A percentile compares a stretch with the other conserved stretches of the same genome.
Conservation (phyloP, 495 filamentous ascomycete genomes). For the Bacidia gigantensis region DNA sequence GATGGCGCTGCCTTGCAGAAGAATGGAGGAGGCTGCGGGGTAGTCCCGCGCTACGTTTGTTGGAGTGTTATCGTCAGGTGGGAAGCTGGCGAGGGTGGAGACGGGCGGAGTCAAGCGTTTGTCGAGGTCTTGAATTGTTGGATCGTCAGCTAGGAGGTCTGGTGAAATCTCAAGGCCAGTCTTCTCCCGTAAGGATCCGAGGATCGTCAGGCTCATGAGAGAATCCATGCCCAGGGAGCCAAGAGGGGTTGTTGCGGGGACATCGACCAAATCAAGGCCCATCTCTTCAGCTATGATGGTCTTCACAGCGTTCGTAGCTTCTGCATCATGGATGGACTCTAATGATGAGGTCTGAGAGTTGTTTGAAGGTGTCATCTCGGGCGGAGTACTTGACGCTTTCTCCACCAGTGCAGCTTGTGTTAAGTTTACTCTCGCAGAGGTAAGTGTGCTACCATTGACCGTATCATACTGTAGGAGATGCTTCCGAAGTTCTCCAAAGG, state of each 20-base stretch:
- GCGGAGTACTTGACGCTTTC: neutral
- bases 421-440: too few relatives aligned
- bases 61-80: too few relatives aligned
- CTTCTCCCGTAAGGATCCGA: constrained; percentile 41
- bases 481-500: constrained; percentile 23
- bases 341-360: neutral
- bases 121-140: constrained; percentile 27
- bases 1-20: constrained; percentile 40
- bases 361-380: neutral
- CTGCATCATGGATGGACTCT: neutral
- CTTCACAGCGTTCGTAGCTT: constrained; percentile 12
- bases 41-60: neutral
- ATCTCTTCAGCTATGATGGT: constrained; percentile 52
- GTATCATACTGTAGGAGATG: neutral
- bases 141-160: constrained; percentile 23
- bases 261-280: constrained; percentile 49
- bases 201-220: constrained; percentile 34
- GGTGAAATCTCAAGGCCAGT: constrained; percentile 32
- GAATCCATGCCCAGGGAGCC: constrained; percentile 39
- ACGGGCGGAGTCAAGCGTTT: neutral
- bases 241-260: constrained; percentile 31
- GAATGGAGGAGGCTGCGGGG: constrained; percentile 31
- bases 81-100: constrained; percentile 5
- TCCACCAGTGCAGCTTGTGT: neutral
- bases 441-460: neutral